Evolutionary conservation across 2,329 filamentous ascomycete species (phyloP).

Genomic region (Sphaceloma murrayae): DNA sequence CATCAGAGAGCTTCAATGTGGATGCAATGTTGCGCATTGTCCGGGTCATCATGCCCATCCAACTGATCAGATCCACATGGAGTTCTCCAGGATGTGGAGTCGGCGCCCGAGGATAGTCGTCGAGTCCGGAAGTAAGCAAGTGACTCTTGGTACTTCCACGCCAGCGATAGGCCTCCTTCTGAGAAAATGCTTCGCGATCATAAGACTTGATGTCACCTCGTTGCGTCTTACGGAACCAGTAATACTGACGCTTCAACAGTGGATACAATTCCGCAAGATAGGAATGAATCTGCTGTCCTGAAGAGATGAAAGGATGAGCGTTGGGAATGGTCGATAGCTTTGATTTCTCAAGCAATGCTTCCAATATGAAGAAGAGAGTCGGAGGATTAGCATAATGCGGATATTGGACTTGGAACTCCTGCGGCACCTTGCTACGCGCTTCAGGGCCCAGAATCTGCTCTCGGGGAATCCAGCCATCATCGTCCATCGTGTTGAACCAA

Average conservation of each 20-base stretch:
- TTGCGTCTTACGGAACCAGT: constrained; percentile 93
- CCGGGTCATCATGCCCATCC: constrained; percentile 94
- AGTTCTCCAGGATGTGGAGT: constrained; percentile 93
- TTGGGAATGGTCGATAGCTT: constrained; percentile 29
- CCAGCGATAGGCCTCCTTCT: constrained; percentile 93
- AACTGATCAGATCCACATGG: constrained; percentile 87
- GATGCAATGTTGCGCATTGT: constrained; percentile 72
- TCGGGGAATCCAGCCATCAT: constrained; percentile 93
- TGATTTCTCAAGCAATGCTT: constrained; percentile 75
- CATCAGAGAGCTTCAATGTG: constrained; percentile 65
- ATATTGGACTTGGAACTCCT: constrained; percentile 90
- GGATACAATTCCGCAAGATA: constrained; percentile 76
- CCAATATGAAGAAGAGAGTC: constrained; percentile 82
- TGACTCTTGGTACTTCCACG: constrained; percentile 78
- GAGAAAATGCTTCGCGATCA: constrained; percentile 77
- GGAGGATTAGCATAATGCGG: constrained; percentile 97
- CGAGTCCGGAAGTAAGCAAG: constrained; percentile 83
- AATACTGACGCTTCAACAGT: constrained; percentile 76
- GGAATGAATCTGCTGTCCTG: constrained; percentile 55
- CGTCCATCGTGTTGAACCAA: constrained; percentile 94
- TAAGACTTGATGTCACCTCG: constrained; percentile 82
- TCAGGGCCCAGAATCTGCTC: constrained; percentile 91
- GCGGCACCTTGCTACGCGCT: constrained; percentile 86
- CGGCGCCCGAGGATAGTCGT: constrained; percentile 90
- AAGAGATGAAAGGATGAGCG: constrained; percentile 37